A percentile compares a stretch with the other conserved stretches of the same genome.
Conservation (phyloP, 2,329 filamentous ascomycete genomes). For the Aspergillus arachidicola region DNA sequence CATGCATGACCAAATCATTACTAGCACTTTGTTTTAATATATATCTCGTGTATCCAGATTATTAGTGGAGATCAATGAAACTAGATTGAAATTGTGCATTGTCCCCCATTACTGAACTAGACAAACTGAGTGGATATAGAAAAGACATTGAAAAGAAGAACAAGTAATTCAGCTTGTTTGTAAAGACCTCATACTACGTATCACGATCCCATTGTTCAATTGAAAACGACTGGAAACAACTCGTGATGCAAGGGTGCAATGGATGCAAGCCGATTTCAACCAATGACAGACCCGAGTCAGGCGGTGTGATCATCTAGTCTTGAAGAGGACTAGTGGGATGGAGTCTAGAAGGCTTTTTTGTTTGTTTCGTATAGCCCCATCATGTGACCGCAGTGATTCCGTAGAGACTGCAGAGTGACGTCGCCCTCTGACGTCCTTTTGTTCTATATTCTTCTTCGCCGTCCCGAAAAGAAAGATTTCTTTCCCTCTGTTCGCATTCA, state of each 20-base stretch:
- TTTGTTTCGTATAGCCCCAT: not conserved
- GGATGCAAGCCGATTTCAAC: not conserved
- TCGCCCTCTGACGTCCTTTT: not conserved
- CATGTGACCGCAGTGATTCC: not conserved
- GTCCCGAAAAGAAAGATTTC: not conserved
- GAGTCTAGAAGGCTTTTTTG: not conserved
- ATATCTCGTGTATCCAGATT: no score
- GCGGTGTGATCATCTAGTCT: not conserved
- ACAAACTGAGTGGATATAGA: no score
- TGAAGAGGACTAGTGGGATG: not conserved
- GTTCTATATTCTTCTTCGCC: not conserved
- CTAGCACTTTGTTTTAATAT: no score
- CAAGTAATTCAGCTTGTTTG: no score
- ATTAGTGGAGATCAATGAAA: no score
- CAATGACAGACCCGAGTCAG: not conserved
- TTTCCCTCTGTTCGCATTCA: not conserved
- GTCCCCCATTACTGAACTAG: no score
- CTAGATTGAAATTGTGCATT: no score
- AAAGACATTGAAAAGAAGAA: no score
- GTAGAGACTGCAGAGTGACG: slow-evolving; percentile 1
- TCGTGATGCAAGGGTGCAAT: not conserved
- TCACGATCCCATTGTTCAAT: not conserved
- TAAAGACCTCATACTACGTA: no score
- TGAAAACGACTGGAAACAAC: no score
- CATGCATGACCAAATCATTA: no score